phyloP scores from a whole-genome alignment of 768 basidiomycete genomes.

The Austroboletus festivus region DNA sequence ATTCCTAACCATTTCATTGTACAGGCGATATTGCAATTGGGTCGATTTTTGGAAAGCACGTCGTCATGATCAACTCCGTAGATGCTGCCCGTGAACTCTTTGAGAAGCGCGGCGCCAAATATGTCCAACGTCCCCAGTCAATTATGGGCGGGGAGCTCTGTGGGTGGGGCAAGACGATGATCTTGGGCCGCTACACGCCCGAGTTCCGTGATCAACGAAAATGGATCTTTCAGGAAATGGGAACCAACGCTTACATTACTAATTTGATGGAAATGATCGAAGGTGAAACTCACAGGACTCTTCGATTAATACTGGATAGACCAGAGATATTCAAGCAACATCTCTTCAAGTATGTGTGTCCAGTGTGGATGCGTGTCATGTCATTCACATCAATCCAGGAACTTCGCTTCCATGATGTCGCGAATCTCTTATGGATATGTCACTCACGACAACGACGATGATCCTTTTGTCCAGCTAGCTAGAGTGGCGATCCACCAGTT shows the following conservation, averaged over 20 bases:
- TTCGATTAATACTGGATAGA: constrained; percentile 5
- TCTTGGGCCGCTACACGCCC: constrained; percentile 5
- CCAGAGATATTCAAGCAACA: neutral
- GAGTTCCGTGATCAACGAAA: constrained; percentile 11
- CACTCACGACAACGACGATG: constrained; percentile 14
- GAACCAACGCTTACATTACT: constrained; percentile 1
- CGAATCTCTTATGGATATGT: neutral
- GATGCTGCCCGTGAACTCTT: constrained; percentile 40
- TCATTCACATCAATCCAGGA: neutral
- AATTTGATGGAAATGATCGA: constrained; percentile 11
- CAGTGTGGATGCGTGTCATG: neutral
- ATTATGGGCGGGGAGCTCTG: constrained; percentile 12
- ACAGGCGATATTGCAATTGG: constrained; percentile 9
- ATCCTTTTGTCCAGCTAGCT: constrained; percentile 33
- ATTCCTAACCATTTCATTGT: neutral
- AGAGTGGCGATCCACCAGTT: constrained; percentile 16
- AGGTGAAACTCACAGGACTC: constrained; percentile 5
- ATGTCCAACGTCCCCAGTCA: constrained; percentile 27
- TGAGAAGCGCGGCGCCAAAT: constrained; percentile 42
- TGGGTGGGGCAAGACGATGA: constrained; percentile 8
- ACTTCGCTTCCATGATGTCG: neutral
- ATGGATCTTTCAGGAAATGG: constrained; percentile 10
- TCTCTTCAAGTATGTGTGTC: neutral
- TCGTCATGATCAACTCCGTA: constrained; percentile 42
- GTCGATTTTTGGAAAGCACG: constrained; percentile 23